phyloP scores from a whole-genome alignment of 441 rosid genomes.

The Jatropha podagrica region DNA sequence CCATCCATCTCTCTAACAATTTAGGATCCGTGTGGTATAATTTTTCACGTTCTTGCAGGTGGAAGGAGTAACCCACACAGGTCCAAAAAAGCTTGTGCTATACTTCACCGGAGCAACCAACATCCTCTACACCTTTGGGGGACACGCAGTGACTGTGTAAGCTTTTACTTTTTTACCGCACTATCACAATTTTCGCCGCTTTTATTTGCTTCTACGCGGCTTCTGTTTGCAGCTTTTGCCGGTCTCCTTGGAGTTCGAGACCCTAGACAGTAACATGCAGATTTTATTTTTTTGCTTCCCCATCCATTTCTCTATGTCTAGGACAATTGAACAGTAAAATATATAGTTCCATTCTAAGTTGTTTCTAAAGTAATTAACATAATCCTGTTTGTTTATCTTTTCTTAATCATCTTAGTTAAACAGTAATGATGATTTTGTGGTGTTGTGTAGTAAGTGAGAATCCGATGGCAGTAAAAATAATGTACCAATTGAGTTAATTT shows the following conservation, averaged over 20 bases:
- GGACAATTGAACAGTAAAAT: slow-evolving; percentile 17
- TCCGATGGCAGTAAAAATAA: slow-evolving; percentile 13
- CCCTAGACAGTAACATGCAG: slow-evolving; percentile 45
- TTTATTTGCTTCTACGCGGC: slow-evolving; percentile 60
- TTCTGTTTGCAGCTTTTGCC: slow-evolving; percentile 96
- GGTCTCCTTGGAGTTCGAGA: slow-evolving; percentile 40
- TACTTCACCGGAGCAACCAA: slow-evolving; percentile 99
- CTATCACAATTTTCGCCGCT: background rate
- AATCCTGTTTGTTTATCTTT: slow-evolving; percentile 18
- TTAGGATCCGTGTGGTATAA: no score
- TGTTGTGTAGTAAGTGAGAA: background rate
- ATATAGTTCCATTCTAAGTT: background rate
- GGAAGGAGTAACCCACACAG: slow-evolving; percentile 69
- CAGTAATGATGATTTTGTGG: background rate
- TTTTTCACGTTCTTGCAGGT: slow-evolving; percentile 18
- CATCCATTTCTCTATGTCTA: slow-evolving; percentile 13
- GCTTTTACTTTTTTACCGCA: slow-evolving; percentile 21
- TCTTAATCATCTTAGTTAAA: slow-evolving; percentile 21
- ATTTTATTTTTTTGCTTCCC: slow-evolving; percentile 22
- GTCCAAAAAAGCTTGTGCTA: slow-evolving; percentile 76
- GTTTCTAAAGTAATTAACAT: slow-evolving; percentile 1
- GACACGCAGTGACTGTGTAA: slow-evolving; percentile 99
- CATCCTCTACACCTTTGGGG: slow-evolving; percentile 93
- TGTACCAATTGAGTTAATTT: no score
- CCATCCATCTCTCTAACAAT: no score